These are phyloP conservation scores for Pythium folliculosum DNA, from an alignment of 352 stramenopile genomes.

Conservation along the genomic window DNA sequence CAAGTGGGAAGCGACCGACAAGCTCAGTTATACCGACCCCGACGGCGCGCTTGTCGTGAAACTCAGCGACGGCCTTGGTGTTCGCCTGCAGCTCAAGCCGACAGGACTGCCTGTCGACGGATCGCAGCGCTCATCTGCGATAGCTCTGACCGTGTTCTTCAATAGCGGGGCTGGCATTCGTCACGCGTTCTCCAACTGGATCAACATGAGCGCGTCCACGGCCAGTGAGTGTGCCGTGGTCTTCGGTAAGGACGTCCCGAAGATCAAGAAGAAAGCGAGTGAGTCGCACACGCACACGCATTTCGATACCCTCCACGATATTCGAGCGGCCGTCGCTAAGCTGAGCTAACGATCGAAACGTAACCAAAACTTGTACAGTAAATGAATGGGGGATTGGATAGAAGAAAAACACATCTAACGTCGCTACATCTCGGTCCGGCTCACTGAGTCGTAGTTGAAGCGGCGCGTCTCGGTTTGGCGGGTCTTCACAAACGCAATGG, in stretches of 20 bases:
- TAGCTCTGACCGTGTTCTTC: conserved; percentile 57
- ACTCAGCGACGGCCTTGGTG: conserved; percentile 51
- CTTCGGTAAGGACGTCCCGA: conserved; percentile 38
- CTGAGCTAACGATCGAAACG: conserved; percentile 5
- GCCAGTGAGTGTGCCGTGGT: conserved; percentile 37
- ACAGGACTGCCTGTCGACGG: background rate
- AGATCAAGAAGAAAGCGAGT: conserved; percentile 24
- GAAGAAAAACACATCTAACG: background rate
- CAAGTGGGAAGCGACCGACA: conserved; percentile 31
- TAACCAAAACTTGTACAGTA: background rate
- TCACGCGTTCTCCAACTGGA: conserved; percentile 46
- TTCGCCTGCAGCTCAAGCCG: conserved; percentile 35
- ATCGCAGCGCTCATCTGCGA: conserved; percentile 19
- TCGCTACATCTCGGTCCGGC: conserved; percentile 34
- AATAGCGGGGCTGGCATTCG: conserved; percentile 39
- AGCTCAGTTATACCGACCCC: conserved; percentile 33
- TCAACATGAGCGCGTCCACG: conserved; percentile 37
- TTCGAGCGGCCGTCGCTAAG: conserved; percentile 28
- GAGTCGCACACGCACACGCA: conserved; percentile 4
- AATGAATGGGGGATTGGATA: background rate
- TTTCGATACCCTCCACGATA: conserved; percentile 19
- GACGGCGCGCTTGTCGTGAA: conserved; percentile 52
- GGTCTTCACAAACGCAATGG: conserved; percentile 38
- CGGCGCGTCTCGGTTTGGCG: conserved; percentile 34
- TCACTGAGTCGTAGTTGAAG: conserved; percentile 60